These are phyloP conservation scores for Acacia melanoxylon DNA, from an alignment of 306 rosid genomes.

Conservation along the genomic window DNA sequence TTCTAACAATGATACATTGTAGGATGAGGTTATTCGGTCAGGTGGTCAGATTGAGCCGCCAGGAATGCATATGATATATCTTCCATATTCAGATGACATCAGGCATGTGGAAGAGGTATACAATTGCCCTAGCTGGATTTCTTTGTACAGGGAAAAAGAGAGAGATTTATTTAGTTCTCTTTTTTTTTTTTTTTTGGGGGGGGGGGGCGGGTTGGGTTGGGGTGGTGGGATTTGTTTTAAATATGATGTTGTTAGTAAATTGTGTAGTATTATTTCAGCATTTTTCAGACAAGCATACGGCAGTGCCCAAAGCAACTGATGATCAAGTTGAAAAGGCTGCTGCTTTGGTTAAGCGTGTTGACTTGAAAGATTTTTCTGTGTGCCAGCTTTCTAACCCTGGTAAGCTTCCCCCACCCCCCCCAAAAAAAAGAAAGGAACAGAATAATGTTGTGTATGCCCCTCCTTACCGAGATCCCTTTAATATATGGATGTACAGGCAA, in stretches of 20 bases:
- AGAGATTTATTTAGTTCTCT: conserved; percentile 25
- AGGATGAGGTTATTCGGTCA: conserved; percentile 74
- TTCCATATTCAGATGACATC: conserved; percentile 91
- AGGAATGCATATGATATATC: conserved; percentile 93
- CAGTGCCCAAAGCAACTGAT: conserved; percentile 57
- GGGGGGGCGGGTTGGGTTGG: not conserved
- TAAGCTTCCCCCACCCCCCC: conserved; percentile 26
- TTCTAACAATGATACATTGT: conserved; percentile 6
- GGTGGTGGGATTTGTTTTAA: not conserved
- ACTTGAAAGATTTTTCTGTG: conserved; percentile 77
- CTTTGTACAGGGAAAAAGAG: conserved; percentile 18
- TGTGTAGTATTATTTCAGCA: conserved; percentile 51
- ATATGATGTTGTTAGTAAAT: conserved; percentile 23
- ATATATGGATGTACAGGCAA: not conserved
- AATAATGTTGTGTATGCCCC: not conserved
- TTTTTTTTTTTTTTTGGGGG: not conserved
- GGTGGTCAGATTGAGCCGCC: conserved; percentile 95
- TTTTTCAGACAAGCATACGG: conserved; percentile 45
- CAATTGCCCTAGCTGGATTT: conserved; percentile 22
- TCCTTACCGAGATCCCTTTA: not conserved
- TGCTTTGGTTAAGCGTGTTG: conserved; percentile 71
- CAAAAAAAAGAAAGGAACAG: not conserved
- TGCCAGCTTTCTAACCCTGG: conserved; percentile 89
- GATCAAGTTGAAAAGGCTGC: conserved; percentile 78
- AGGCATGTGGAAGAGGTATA: conserved; percentile 89